phyloP scores from a whole-genome alignment of 495 filamentous ascomycete genomes.

The Clavariopsis aquatica region DNA sequence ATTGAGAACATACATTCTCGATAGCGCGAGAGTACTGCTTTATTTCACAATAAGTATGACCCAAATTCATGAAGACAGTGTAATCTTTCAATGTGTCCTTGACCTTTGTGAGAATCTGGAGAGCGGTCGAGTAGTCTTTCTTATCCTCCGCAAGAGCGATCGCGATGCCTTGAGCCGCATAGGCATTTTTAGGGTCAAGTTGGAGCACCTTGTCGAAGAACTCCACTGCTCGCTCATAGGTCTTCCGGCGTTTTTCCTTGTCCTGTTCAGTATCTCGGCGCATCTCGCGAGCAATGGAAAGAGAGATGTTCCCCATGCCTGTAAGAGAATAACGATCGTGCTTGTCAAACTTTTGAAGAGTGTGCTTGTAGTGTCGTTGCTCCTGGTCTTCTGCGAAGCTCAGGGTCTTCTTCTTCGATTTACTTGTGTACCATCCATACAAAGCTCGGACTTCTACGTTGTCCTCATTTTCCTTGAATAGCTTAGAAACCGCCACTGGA shows the following conservation, averaged over 20 bases:
- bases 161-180: conserved; percentile 91
- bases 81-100: conserved; percentile 84
- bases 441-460: conserved; percentile 89
- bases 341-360: conserved; percentile 74
- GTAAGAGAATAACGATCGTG: conserved; percentile 74
- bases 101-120: conserved; percentile 84
- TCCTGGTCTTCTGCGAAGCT: conserved; percentile 89
- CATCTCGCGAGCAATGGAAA: conserved; percentile 89
- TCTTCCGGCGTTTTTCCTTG: conserved; percentile 81
- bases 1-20: conserved; percentile 60
- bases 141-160: conserved; percentile 93
- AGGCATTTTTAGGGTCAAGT: conserved; percentile 88
- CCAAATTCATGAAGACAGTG: conserved; percentile 85
- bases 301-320: conserved; percentile 89
- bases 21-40: conserved; percentile 86
- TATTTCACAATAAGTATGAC: conserved; percentile 86
- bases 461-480: conserved; percentile 74
- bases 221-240: conserved; percentile 88
- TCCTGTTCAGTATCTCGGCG: conserved; percentile 83
- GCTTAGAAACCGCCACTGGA: conserved; percentile 74
- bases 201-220: conserved; percentile 98
- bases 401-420: conserved; percentile 68
- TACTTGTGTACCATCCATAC: conserved; percentile 91
- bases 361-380: conserved; percentile 92
- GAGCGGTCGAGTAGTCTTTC: conserved; percentile 75